A percentile compares a stretch with the other conserved stretches of the same genome.
Conservation (phyloP, 1,284 basidiomycete genomes). For the Malassezia furfur region DNA sequence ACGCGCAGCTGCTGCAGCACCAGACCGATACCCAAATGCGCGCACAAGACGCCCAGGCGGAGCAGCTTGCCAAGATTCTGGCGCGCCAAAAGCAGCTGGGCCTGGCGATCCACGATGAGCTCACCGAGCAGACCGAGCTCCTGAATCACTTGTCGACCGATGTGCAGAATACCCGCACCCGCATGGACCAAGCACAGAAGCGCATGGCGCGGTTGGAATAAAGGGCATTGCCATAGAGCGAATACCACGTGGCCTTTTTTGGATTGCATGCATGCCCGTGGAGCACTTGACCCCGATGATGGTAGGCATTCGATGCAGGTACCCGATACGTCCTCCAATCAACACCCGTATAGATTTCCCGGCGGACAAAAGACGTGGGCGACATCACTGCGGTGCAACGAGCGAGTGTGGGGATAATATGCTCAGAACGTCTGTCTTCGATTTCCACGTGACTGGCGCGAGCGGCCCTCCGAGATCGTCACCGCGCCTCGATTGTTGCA, state of each 20-base stretch:
- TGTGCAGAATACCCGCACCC: constrained; percentile 64
- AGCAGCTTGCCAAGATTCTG: constrained; percentile 70
- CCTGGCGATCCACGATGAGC: constrained; percentile 73
- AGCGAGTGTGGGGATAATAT: constrained; percentile 3
- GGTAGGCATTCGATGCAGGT: neutral
- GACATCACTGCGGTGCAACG: neutral
- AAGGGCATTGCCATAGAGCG: too few relatives aligned
- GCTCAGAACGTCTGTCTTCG: neutral
- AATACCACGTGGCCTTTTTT: too few relatives aligned
- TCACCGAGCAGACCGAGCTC: constrained; percentile 74
- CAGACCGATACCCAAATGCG: constrained; percentile 66
- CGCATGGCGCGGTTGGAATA: constrained; percentile 55
- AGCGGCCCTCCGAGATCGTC: neutral
- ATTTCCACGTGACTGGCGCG: neutral
- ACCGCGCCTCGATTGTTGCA: neutral
- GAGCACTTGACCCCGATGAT: too few relatives aligned
- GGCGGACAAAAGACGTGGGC: neutral
- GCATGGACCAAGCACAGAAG: constrained; percentile 67
- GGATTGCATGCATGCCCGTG: neutral
- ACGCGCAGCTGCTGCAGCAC: constrained; percentile 66
- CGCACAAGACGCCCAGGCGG: constrained; percentile 71
- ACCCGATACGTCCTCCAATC: neutral
- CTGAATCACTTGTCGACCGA: constrained; percentile 67
- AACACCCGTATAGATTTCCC: neutral
- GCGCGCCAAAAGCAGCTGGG: constrained; percentile 76